A percentile compares a stretch with the other conserved stretches of the same genome.
Evolutionary conservation across 345 rosid genomes (phyloP).

Genomic region (Diplotaxis tenuifolia): DNA sequence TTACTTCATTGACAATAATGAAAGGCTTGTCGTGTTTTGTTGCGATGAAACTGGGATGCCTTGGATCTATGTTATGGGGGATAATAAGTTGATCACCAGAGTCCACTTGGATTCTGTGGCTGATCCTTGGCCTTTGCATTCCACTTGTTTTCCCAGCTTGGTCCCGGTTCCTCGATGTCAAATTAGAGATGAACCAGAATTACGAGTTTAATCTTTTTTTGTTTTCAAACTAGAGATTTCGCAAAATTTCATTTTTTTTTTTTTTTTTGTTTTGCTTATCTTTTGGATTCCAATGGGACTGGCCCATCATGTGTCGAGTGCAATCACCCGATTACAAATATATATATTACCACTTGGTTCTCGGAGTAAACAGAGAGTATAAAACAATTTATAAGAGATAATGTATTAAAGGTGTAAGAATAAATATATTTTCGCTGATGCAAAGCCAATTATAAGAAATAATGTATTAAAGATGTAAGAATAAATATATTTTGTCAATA

Average conservation of each 20-base stretch:
- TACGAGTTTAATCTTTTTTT: neutral
- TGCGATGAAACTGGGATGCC: neutral
- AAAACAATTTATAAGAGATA: neutral
- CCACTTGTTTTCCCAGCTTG: neutral
- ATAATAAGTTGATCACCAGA: neutral
- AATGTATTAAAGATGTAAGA: neutral
- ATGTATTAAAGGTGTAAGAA: too few relatives aligned
- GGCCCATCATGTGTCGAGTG: too few relatives aligned
- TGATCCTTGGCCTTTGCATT: constrained; percentile 2
- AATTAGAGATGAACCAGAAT: neutral
- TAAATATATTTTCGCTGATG: too few relatives aligned
- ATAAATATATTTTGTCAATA: neutral
- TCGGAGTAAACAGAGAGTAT: neutral
- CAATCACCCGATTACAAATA: too few relatives aligned
- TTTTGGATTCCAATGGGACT: neutral
- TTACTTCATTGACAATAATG: neutral
- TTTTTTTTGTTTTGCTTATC: neutral
- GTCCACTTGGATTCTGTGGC: neutral
- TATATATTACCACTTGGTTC: neutral
- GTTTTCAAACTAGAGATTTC: neutral
- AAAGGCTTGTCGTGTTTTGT: constrained; percentile 3
- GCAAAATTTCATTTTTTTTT: neutral
- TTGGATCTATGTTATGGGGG: constrained; percentile 1
- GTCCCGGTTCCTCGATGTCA: neutral
- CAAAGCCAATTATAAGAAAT: neutral